Conservation (phyloP, 148 eudicot genomes). For the Rhododendron molle region DNA sequence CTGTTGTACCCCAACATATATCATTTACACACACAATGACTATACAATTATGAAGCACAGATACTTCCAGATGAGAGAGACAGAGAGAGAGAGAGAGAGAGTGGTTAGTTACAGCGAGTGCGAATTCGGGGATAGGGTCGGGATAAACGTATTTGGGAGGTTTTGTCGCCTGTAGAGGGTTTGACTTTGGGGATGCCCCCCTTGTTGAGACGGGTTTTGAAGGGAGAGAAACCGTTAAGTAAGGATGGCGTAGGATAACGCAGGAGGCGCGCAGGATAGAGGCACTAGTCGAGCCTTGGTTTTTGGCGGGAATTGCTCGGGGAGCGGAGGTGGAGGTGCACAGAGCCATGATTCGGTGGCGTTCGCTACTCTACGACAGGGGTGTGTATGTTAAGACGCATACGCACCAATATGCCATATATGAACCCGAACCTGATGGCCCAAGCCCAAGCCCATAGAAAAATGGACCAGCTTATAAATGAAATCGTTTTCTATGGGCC, state of each 20-base stretch:
- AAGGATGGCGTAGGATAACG: slow-evolving; percentile 19
- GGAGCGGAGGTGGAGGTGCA: not conserved
- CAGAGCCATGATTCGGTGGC: slow-evolving; percentile 19
- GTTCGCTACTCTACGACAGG: not conserved
- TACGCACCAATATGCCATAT: not conserved
- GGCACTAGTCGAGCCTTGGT: slow-evolving; percentile 5
- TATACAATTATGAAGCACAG: not conserved
- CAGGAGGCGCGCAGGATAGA: slow-evolving; percentile 22
- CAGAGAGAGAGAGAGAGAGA: not conserved
- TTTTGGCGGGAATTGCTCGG: slow-evolving; percentile 42
- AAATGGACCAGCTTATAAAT: not conserved
- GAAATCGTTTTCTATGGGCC: not conserved
- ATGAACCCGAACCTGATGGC: not conserved
- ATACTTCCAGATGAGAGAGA: not conserved
- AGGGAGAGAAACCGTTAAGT: slow-evolving; percentile 7
- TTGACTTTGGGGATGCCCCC: not conserved
- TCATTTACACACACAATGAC: not conserved
- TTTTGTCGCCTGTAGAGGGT: slow-evolving; percentile 20
- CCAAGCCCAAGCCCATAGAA: not conserved
- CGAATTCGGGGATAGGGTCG: slow-evolving; percentile 59
- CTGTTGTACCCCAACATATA: slow-evolving; percentile 14
- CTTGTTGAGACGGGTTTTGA: not conserved
- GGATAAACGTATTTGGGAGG: slow-evolving; percentile 38
- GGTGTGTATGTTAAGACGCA: not conserved
- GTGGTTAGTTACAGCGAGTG: slow-evolving; percentile 30